Evolutionary conservation across 371 early-diverging fungal species (phyloP), one percentile per base, ranked within the genome.

Genomic region (Phascolomyces articulosus): DNA sequence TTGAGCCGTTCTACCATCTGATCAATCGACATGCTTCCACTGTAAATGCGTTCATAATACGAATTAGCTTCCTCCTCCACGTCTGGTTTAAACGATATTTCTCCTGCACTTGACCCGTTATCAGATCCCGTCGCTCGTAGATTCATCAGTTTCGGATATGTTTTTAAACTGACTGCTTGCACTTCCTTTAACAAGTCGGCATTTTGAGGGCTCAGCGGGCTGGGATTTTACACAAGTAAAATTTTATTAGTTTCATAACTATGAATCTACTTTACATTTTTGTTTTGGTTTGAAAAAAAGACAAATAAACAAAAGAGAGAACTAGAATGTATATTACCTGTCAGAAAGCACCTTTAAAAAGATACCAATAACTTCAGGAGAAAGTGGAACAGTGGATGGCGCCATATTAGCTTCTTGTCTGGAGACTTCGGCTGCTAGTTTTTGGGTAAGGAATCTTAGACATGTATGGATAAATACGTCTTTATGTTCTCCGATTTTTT

Each of bases 31-130:
- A 93, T 75, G 53, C 93, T 91, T 11, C 91, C 91, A 55, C 87
- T 85, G 74, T 93, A 95, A 24, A 94, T 86, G 6, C 84, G 80
- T 70, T 93, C 90, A 69, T 90, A 94, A 65, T 91, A 89, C 6
- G 87, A 78, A 55, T 88, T 91, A n/a, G 90, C 91, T 67, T 93
- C 90, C 28, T 89, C 89, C 63, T 95, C 95, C 10, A 95, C 83
- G 49, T 92, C 92, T 31, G 69, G 77, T 28, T 69, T 75, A 55
- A 82, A 82, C 6, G 82, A 72, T 4, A 75, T 71, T 61, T 77
- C 79, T 2, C 71, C 56, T 11, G 72, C 73, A 20, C 62, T 57
- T 11, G 77, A 63, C 28, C 60, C 70, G n/a, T 71, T 66, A n/a
- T 68, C 72, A 11, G 73, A 67, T 57, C 9, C 34, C 34, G 68